Conservation (phyloP, 306 rosid genomes). For the Clitoria ternatea region DNA sequence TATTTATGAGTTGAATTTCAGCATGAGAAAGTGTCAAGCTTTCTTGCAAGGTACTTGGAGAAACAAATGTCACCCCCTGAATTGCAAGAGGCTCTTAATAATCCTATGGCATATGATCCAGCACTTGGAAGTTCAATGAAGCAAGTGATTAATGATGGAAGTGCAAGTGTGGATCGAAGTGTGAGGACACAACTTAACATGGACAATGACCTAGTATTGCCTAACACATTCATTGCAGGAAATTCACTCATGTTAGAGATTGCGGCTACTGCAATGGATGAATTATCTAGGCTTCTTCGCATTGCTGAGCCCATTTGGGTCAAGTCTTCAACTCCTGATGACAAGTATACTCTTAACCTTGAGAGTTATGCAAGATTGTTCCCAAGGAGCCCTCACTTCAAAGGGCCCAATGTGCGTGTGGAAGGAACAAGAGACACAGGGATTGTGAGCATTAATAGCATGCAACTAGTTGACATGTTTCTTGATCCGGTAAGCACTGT, state of each 20-base stretch:
- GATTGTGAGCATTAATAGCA: slow-evolving; percentile 33
- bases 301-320: slow-evolving; percentile 54
- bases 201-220: background rate
- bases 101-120: slow-evolving; percentile 17
- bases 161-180: background rate
- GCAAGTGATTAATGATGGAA: slow-evolving; percentile 20
- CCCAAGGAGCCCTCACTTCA: slow-evolving; percentile 33
- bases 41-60: slow-evolving; percentile 45
- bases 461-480: slow-evolving; percentile 47
- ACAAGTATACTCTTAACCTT: slow-evolving; percentile 25
- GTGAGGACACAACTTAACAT: background rate
- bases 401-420: slow-evolving; percentile 16
- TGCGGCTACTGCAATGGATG: slow-evolving; percentile 40
- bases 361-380: slow-evolving; percentile 46
- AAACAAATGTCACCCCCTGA: slow-evolving; percentile 40
- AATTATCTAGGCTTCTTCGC: slow-evolving; percentile 39
- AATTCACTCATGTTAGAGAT: slow-evolving; percentile 34
- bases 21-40: slow-evolving; percentile 39
- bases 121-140: slow-evolving; percentile 24
- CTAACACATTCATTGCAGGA: slow-evolving; percentile 5
- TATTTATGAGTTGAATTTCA: slow-evolving; percentile 26
- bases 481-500: slow-evolving; percentile 43
- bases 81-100: background rate
- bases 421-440: slow-evolving; percentile 70
- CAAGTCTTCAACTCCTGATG: slow-evolving; percentile 20